A percentile compares a stretch with the other conserved stretches of the same genome.
Evolutionary conservation across 768 basidiomycete species (phyloP).

Genomic region (Amyloporia xantha): DNA sequence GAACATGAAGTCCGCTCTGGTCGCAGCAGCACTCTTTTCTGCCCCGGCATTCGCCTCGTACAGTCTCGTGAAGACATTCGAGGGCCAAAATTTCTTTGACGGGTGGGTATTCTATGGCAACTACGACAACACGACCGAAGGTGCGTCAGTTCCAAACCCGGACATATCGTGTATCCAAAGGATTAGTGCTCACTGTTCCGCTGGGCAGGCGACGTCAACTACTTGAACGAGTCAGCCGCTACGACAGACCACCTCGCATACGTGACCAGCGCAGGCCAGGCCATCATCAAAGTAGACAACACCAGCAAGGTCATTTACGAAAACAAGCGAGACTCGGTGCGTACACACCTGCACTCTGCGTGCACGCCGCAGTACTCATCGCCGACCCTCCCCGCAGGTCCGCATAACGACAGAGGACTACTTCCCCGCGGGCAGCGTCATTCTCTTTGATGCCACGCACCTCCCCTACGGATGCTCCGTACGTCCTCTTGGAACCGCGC

Average conservation of each 20-base stretch:
- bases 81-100: slow-evolving; percentile 36
- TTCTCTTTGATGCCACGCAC: slow-evolving; percentile 39
- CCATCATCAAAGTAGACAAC: slow-evolving; percentile 74
- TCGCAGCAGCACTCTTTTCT: background rate
- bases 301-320: slow-evolving; percentile 44
- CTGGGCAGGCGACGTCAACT: slow-evolving; percentile 53
- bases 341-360: background rate
- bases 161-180: too few relatives aligned
- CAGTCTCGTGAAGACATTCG: slow-evolving; percentile 21
- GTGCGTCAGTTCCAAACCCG: background rate
- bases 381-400: too few relatives aligned
- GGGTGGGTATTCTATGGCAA: slow-evolving; percentile 36
- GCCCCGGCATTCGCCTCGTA: background rate
- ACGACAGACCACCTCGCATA: slow-evolving; percentile 47
- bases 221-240: slow-evolving; percentile 43
- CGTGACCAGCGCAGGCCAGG: slow-evolving; percentile 51
- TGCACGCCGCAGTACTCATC: too few relatives aligned
- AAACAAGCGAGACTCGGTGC: slow-evolving; percentile 56
- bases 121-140: slow-evolving; percentile 23
- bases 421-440: slow-evolving; percentile 37
- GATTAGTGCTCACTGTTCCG: too few relatives aligned
- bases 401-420: slow-evolving; percentile 36
- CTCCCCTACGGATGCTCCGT: slow-evolving; percentile 54
- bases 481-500: too few relatives aligned
- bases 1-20: background rate